Percentiles rank a stretch among this genome's conserved stretches.
Evolutionary conservation across 2,329 filamentous ascomycete species (phyloP).

Genomic region (Colletotrichum coccodes): DNA sequence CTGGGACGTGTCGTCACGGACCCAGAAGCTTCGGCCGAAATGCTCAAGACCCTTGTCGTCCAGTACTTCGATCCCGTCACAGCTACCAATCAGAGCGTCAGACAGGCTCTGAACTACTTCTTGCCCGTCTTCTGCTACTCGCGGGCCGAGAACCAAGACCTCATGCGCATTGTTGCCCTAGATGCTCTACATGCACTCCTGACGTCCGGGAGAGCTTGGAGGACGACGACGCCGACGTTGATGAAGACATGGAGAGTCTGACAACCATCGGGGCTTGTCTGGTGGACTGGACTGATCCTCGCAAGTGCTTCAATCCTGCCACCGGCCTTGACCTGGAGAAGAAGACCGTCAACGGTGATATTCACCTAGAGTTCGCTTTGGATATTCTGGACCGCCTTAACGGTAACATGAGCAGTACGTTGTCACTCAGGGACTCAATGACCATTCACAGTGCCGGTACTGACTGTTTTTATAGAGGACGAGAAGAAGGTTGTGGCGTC

Average conservation of each 20-base stretch:
- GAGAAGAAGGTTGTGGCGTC: slow-evolving; percentile 85
- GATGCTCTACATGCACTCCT: slow-evolving; percentile 80
- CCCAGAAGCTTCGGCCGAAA: slow-evolving; percentile 70
- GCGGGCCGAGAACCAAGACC: slow-evolving; percentile 80
- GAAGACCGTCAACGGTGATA: slow-evolving; percentile 76
- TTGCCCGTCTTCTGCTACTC: slow-evolving; percentile 94
- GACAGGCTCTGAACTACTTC: slow-evolving; percentile 93
- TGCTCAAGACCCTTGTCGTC: slow-evolving; percentile 86
- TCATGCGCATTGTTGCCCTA: slow-evolving; percentile 81
- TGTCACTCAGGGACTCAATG: not conserved
- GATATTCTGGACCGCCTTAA: slow-evolving; percentile 81
- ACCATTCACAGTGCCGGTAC: slow-evolving; percentile 26
- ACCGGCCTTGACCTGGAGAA: slow-evolving; percentile 65
- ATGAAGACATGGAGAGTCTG: slow-evolving; percentile 82
- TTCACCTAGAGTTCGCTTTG: slow-evolving; percentile 82
- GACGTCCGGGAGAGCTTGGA: slow-evolving; percentile 76
- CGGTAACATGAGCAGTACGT: slow-evolving; percentile 74
- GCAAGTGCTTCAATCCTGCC: slow-evolving; percentile 73
- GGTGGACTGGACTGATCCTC: slow-evolving; percentile 94
- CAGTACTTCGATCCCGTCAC: slow-evolving; percentile 92
- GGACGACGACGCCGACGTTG: slow-evolving; percentile 79
- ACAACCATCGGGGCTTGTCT: slow-evolving; percentile 83
- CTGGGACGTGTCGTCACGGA: slow-evolving; percentile 83
- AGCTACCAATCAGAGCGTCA: slow-evolving; percentile 80
- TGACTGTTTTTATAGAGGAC: slow-evolving; percentile 68